Conservation (phyloP, 352 stramenopile genomes). For the Phytopythium helicoides region DNA sequence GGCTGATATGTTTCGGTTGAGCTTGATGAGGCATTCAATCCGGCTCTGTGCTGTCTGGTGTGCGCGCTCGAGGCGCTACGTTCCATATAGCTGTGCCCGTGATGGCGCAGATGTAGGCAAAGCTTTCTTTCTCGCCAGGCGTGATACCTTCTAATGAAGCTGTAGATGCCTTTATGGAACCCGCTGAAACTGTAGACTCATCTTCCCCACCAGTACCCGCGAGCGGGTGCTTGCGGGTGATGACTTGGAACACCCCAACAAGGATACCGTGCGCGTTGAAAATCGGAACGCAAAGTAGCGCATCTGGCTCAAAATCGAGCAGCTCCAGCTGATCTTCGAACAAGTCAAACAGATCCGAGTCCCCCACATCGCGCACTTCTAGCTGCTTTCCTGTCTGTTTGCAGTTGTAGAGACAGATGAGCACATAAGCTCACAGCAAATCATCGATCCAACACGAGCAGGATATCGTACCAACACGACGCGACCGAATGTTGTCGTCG, state of each 20-base stretch:
- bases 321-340: constrained; percentile 70
- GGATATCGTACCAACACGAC: constrained; percentile 47
- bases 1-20: constrained; percentile 72
- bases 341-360: constrained; percentile 51
- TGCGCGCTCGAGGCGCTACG: constrained; percentile 56
- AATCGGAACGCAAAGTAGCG: constrained; percentile 51
- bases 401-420: constrained; percentile 5
- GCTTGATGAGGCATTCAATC: constrained; percentile 69
- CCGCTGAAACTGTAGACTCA: too few species aligned
- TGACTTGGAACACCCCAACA: constrained; percentile 60
- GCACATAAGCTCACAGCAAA: too few species aligned
- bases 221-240: constrained; percentile 34
- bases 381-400: constrained; percentile 50
- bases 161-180: not conserved
- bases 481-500: constrained; percentile 64
- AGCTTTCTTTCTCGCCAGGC: constrained; percentile 39
- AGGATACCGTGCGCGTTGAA: constrained; percentile 63
- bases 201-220: constrained; percentile 5
- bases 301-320: constrained; percentile 61
- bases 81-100: constrained; percentile 70
- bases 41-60: constrained; percentile 62
- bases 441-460: not conserved
- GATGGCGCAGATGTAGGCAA: constrained; percentile 57
- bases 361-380: constrained; percentile 45
- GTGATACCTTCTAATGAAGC: constrained; percentile 16